Conservation (phyloP, 2,329 filamentous ascomycete genomes). For the Penicillium sp. region DNA sequence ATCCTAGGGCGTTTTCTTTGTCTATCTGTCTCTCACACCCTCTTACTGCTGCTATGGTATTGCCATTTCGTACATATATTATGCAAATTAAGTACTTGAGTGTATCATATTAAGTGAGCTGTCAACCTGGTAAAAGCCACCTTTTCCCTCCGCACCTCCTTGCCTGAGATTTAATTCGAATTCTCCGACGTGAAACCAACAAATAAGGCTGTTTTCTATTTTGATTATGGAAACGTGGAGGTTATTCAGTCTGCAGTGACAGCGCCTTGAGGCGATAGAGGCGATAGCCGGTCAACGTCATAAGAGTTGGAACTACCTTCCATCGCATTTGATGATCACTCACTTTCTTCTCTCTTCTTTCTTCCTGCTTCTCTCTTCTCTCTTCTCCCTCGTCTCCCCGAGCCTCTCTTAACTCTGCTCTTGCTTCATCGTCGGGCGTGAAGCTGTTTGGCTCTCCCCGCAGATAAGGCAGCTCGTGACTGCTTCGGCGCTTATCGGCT, state of each 20-base stretch:
- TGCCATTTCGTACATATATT: not conserved
- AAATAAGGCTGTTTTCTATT: not conserved
- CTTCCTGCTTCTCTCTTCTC: not conserved
- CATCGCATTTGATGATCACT: not conserved
- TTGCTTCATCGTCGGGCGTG: not conserved
- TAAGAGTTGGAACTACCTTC: not conserved
- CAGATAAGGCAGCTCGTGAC: slow-evolving; percentile 28
- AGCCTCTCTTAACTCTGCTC: not conserved
- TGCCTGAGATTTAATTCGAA: not conserved
- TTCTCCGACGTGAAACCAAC: not conserved
- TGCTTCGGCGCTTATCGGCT: slow-evolving; percentile 11
- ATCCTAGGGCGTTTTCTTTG: slow-evolving; percentile 1
- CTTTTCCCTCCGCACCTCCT: not conserved
- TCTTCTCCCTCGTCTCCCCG: not conserved
- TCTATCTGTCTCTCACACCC: slow-evolving; percentile 4
- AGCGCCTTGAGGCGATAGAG: not conserved
- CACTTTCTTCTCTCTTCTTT: not conserved
- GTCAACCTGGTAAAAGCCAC: not conserved
- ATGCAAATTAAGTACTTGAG: not conserved
- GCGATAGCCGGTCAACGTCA: not conserved
- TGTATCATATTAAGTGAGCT: not conserved
- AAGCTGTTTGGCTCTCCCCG: slow-evolving; percentile 12
- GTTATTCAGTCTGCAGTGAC: not conserved
- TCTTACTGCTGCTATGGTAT: not conserved
- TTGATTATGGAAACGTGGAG: not conserved